A percentile compares a stretch with the other conserved stretches of the same genome.
Conservation (phyloP, 2,329 filamentous ascomycete genomes). For the Coleophoma cylindrospora region DNA sequence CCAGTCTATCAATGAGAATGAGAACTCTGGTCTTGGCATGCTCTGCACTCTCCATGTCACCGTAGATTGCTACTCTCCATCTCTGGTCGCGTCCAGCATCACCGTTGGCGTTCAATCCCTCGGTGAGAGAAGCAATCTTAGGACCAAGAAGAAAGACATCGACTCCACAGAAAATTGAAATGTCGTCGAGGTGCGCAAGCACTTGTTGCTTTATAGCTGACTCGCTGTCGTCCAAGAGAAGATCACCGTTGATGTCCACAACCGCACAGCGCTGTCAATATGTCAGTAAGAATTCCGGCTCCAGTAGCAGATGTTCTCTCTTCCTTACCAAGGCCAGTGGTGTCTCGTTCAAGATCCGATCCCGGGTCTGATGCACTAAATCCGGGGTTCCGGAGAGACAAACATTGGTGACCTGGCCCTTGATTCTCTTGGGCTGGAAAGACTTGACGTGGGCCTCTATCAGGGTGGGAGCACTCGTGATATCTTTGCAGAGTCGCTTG, state of each 20-base stretch:
- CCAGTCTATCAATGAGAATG: constrained; percentile 77
- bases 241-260: constrained; percentile 86
- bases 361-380: constrained; percentile 82
- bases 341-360: constrained; percentile 85
- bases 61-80: constrained; percentile 89
- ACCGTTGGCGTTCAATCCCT: constrained; percentile 66
- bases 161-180: constrained; percentile 84
- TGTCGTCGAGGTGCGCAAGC: constrained; percentile 78
- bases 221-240: constrained; percentile 70
- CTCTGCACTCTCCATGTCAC: constrained; percentile 90
- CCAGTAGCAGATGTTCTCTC: not conserved
- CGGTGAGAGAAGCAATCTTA: constrained; percentile 75
- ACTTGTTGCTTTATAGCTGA: constrained; percentile 70
- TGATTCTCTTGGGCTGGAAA: constrained; percentile 68
- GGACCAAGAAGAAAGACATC: constrained; percentile 95
- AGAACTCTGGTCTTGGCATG: constrained; percentile 94
- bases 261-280: constrained; percentile 74
- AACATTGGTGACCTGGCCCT: constrained; percentile 75
- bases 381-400: constrained; percentile 86
- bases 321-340: constrained; percentile 81
- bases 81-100: constrained; percentile 81
- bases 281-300: constrained; percentile 20
- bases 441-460: constrained; percentile 82
- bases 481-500: constrained; percentile 73
- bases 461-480: constrained; percentile 65